phyloP scores from a whole-genome alignment of 768 basidiomycete species.

The Leccinellum albellum region DNA sequence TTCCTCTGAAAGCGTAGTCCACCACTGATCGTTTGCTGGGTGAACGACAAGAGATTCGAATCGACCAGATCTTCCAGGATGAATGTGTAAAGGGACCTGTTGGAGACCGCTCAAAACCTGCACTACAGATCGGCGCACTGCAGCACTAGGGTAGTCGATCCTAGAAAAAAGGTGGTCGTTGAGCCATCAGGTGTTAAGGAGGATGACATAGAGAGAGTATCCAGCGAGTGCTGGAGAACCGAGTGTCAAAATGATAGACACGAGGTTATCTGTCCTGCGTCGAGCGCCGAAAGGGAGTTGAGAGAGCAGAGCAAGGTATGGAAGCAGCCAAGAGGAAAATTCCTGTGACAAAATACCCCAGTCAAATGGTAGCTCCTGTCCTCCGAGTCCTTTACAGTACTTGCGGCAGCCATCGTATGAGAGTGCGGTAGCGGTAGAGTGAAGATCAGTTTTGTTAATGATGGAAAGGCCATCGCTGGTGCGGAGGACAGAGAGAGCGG shows the following conservation, averaged over 20 bases:
- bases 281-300: constrained; percentile 46
- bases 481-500: constrained; percentile 16
- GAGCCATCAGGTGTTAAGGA: constrained; percentile 43
- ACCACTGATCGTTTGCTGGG: constrained; percentile 41
- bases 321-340: constrained; percentile 44
- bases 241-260: constrained; percentile 41
- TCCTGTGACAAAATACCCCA: constrained; percentile 31
- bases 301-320: constrained; percentile 47
- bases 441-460: no score
- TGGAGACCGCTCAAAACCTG: constrained; percentile 34
- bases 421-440: constrained; percentile 2
- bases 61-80: constrained; percentile 21
- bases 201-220: constrained; percentile 42
- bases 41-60: constrained; percentile 43
- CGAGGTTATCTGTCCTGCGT: constrained; percentile 39
- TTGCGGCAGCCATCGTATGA: constrained; percentile 5
- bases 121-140: constrained; percentile 22
- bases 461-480: constrained; percentile 3
- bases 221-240: constrained; percentile 44
- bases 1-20: constrained; percentile 35
- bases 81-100: constrained; percentile 34
- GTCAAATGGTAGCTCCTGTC: constrained; percentile 3
- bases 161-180: constrained; percentile 30
- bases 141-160: constrained; percentile 23
- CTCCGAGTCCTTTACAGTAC: no score